A percentile compares a stretch with the other conserved stretches of the same genome.
These are phyloP conservation scores for Pythium pectinolyticum DNA, from an alignment of 352 stramenopile genomes.

Conservation along the genomic window DNA sequence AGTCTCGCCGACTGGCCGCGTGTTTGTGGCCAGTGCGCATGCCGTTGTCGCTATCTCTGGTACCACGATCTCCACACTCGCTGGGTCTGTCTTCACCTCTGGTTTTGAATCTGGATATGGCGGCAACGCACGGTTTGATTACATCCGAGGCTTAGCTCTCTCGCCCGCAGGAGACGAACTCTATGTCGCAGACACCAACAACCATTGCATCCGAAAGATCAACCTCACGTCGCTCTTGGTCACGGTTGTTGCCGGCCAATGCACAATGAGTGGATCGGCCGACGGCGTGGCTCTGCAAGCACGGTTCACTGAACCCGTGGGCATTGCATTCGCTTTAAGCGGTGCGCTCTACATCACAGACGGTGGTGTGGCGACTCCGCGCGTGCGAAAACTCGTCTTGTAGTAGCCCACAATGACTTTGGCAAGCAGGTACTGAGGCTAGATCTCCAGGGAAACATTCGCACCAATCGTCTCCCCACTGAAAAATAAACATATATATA, in stretches of 20 bases:
- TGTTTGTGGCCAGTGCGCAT: not conserved
- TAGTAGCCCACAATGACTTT: too few relatives aligned
- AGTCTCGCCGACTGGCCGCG: not conserved
- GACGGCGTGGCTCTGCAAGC: not conserved
- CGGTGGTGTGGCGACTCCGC: not conserved
- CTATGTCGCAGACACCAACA: not conserved
- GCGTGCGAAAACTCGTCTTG: not conserved
- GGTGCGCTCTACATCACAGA: not conserved
- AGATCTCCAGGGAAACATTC: too few relatives aligned
- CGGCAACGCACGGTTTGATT: not conserved
- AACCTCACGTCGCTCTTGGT: not conserved
- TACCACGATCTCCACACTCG: not conserved
- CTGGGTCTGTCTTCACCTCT: not conserved
- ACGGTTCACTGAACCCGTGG: not conserved
- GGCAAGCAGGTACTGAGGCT: too few relatives aligned
- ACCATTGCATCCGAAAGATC: conserved; percentile 6
- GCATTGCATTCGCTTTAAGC: not conserved
- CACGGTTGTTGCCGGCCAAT: not conserved
- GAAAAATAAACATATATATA: too few relatives aligned
- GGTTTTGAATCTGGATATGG: not conserved
- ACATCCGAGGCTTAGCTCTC: not conserved
- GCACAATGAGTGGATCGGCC: not conserved
- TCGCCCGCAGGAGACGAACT: not conserved
- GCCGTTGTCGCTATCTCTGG: not conserved
- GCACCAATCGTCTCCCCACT: too few relatives aligned